phyloP scores from a whole-genome alignment of 139 green algal species.

The Haematococcus lacustris region DNA sequence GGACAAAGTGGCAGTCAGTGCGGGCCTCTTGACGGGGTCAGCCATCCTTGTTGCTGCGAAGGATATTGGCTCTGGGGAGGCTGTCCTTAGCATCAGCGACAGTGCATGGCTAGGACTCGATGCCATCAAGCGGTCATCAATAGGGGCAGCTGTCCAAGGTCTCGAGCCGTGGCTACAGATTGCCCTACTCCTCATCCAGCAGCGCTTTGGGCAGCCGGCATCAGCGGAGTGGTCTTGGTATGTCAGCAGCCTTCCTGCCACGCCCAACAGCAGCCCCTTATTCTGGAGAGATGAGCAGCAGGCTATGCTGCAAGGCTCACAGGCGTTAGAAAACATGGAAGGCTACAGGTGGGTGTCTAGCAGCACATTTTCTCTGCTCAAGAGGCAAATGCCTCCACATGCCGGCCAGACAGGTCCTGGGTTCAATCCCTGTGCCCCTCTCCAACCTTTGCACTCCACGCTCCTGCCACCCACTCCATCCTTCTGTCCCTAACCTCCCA shows the following conservation, averaged over 20 bases:
- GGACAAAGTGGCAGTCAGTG: constrained; percentile 13
- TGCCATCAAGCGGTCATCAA: constrained; percentile 11
- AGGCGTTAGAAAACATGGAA: constrained; percentile 45
- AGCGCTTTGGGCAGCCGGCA: constrained; percentile 23
- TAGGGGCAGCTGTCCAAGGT: constrained; percentile 15
- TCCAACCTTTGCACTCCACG: no score
- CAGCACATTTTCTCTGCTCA: no score
- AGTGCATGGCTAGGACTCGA: constrained; percentile 19
- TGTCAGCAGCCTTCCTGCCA: constrained; percentile 38
- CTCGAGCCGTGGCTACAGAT: constrained; percentile 72
- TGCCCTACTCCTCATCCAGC: constrained; percentile 64
- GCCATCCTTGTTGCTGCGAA: constrained; percentile 22
- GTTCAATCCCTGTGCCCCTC: no score
- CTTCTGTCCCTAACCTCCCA: no score
- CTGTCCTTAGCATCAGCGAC: constrained; percentile 22
- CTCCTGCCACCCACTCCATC: no score
- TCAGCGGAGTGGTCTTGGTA: constrained; percentile 34
- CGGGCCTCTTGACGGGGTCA: constrained; percentile 19
- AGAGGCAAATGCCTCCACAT: no score
- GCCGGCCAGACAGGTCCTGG: no score
- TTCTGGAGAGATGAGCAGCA: constrained; percentile 62
- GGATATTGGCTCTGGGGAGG: constrained; percentile 28
- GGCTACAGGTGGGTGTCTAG: constrained; percentile 16
- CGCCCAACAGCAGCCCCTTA: constrained; percentile 40
- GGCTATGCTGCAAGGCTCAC: constrained; percentile 53